A percentile compares a stretch with the other conserved stretches of the same genome.
phyloP scores from a whole-genome alignment of 2,329 filamentous ascomycete species.

The Curvularia hawaiiensis region DNA sequence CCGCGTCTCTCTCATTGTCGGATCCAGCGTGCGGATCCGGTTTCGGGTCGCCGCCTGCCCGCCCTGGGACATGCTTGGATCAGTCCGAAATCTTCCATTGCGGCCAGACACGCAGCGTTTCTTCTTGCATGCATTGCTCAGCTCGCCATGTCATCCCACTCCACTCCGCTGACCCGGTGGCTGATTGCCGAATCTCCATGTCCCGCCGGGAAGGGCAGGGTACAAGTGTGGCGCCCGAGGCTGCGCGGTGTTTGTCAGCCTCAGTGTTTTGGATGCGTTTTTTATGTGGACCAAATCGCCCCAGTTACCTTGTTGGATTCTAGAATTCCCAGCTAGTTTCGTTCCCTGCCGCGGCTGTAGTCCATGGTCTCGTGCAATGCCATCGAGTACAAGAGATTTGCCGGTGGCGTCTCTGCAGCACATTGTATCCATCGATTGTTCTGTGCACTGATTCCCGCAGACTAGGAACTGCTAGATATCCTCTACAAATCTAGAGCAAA shows the following conservation, averaged over 20 bases:
- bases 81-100: background rate
- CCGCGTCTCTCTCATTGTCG: background rate
- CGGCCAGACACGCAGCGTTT: background rate
- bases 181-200: conserved; percentile 4
- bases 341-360: background rate
- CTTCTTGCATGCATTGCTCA: conserved; percentile 2
- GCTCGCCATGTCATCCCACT: conserved; percentile 1
- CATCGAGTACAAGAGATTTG: background rate
- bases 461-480: background rate
- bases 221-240: conserved; percentile 11
- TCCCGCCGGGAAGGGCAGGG: conserved; percentile 5
- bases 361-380: background rate
- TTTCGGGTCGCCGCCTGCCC: background rate
- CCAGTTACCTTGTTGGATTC: conserved; percentile 1
- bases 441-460: background rate
- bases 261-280: conserved; percentile 12
- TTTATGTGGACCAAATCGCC: conserved; percentile 2
- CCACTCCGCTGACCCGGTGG: conserved; percentile 6
- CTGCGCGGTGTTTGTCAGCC: conserved; percentile 12
- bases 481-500: too few relatives aligned
- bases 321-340: background rate
- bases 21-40: conserved; percentile 1
- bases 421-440: background rate
- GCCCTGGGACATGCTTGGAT: background rate
- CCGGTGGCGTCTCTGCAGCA: conserved; percentile 1